phyloP scores from a whole-genome alignment of 805 yeast genomes.

The Ogataea haglerorum region DNA sequence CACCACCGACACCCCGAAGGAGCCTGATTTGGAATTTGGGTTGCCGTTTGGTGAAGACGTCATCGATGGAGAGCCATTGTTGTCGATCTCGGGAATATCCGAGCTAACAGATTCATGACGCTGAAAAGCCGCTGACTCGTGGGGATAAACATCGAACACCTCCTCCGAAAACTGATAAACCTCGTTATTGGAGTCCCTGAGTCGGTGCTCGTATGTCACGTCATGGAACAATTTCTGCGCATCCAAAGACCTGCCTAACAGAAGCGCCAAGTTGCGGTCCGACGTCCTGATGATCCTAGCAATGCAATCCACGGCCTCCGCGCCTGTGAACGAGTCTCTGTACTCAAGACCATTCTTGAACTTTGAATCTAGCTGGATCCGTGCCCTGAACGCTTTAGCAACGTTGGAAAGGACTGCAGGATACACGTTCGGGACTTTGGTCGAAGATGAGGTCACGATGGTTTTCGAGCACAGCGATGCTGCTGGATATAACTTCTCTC shows the following conservation, averaged over 20 bases:
- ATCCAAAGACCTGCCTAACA: conserved; percentile 87
- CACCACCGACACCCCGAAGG: conserved; percentile 45
- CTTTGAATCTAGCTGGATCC: conserved; percentile 67
- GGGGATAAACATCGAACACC: conserved; percentile 32
- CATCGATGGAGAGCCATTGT: conserved; percentile 14
- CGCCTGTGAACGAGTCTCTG: conserved; percentile 90
- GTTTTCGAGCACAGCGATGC: conserved; percentile 40
- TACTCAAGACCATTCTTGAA: conserved; percentile 89
- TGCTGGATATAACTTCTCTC: conserved; percentile 27
- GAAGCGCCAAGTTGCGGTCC: conserved; percentile 84
- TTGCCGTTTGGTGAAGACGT: conserved; percentile 18
- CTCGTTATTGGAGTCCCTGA: conserved; percentile 83
- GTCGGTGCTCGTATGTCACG: conserved; percentile 89
- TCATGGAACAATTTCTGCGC: conserved; percentile 94
- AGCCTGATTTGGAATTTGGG: background rate
- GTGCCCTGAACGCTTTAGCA: conserved; percentile 70
- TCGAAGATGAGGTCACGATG: conserved; percentile 42
- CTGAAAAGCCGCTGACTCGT: conserved; percentile 16
- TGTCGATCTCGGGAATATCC: conserved; percentile 18
- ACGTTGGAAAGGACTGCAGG: conserved; percentile 89
- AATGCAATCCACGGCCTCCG: conserved; percentile 90
- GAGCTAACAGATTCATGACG: conserved; percentile 28
- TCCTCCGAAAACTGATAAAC: conserved; percentile 78
- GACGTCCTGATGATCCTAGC: conserved; percentile 82
- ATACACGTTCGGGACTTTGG: conserved; percentile 66